Evolutionary conservation across 208 protist genomes (phyloP), one percentile per base, ranked within the genome.

Genomic region (Trypanosomatidae sp.): DNA sequence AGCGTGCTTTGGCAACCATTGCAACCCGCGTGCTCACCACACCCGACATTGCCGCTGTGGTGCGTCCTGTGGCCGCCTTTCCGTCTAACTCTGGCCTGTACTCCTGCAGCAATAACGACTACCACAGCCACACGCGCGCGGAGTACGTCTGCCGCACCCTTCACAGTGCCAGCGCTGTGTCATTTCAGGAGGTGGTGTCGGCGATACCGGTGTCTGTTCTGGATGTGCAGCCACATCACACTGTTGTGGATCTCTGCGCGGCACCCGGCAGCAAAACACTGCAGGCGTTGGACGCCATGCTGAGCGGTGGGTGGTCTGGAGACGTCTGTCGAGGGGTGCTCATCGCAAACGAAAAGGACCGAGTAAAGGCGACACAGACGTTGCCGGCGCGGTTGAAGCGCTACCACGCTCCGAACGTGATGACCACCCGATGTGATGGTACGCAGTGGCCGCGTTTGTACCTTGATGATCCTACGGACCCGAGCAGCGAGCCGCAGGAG

Each of bases 291-390:
- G 95, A 98, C 78, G 81, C 62, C 25, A 95, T 97, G 87, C 77
- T 95, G 44, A 30, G 80, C 41, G 62, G 81, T 49, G 89, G 86
- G 13, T 86, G 81, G 81, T 79, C 74, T 10, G 50, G 53, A 15
- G 73, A 43, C 44, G 73, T 87, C 62, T 73, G 76, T 60, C 66
- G 80, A 17, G 90, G 93, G 33, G 90, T 96, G 10, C 64, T 98
- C 41, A 76, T 97, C 52, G 84, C 87, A 9, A 97, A 93, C 69
- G 95, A 98, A 77, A 97, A 96, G 70, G 93, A 98, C 77, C 88
- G 88, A 47, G 85, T 92, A 43, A 98, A 98, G 76, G 95, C 95
- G n/a, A 97, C 91, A 43, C 95, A 98, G 80, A 95, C 91, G 52
- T 83, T 98, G 12, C 95, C 95, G 6, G 87, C 92, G 44, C 83